Conservation (phyloP, 129 eudicot genomes). For the Saposhnikovia divaricata region DNA sequence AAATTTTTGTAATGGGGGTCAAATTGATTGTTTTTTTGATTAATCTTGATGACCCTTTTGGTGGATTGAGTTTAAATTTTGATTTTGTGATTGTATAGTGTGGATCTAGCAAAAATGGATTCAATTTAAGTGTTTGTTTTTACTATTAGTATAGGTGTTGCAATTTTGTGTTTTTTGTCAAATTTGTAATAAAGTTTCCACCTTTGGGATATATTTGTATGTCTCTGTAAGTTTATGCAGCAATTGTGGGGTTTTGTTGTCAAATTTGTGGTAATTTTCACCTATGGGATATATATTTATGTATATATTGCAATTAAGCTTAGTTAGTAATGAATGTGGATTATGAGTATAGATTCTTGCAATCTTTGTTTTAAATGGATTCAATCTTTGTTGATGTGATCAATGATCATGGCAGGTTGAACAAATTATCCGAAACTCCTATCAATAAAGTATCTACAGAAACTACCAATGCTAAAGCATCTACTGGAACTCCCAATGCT, state of each 20-base stretch:
- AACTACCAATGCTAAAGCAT: slow-evolving; percentile 15
- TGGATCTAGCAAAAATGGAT: slow-evolving; percentile 7
- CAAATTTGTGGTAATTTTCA: not conserved
- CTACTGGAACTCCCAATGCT: not conserved
- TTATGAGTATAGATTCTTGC: slow-evolving; percentile 6
- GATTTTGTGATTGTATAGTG: not conserved
- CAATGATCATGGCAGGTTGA: slow-evolving; percentile 3
- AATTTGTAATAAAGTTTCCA: not conserved
- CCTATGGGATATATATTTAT: not conserved
- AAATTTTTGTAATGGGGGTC: not conserved
- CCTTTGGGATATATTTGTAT: not conserved
- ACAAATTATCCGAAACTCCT: slow-evolving; percentile 36
- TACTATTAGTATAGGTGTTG: not conserved
- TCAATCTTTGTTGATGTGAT: not conserved
- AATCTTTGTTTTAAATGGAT: slow-evolving; percentile 5
- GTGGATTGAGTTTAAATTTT: not conserved
- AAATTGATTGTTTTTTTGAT: not conserved
- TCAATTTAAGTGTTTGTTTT: slow-evolving; percentile 1
- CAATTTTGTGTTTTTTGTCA: not conserved
- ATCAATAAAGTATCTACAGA: slow-evolving; percentile 25
- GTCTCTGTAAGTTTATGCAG: not conserved
- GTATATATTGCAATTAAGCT: not conserved
- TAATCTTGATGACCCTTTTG: not conserved
- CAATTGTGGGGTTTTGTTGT: not conserved
- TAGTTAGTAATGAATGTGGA: not conserved